Evolutionary conservation across 257 asterid genomes (phyloP), one percentile per base, ranked within the genome.

Genomic region (Scutellaria minor): DNA sequence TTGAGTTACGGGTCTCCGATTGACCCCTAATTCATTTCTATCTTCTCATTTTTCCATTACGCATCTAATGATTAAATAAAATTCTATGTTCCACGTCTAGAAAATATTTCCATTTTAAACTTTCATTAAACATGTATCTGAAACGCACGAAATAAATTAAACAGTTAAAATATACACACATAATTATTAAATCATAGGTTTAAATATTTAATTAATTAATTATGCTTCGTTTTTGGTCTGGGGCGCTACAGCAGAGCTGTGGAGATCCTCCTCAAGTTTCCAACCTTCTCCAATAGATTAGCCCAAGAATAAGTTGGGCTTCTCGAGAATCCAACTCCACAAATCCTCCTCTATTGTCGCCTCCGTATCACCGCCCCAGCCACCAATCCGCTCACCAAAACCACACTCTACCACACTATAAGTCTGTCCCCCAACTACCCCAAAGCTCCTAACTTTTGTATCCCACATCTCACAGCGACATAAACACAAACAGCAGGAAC

Each of bases 291-390:
- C 83, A 88, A 76, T 83, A 91, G 80, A 82, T 88, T 83, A 70
- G 73, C 83, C 61, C 80, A 85, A 5, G 53, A 52, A 4, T 68
- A 65, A 35, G 68, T 64, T 66, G 69, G 68, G 24, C 79, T 75
- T 64, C 89, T 79, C 7, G 91, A 82, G 53, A 77, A 63, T n/a
- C 81, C 86, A 22, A 59, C 82, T 62, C 75, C 79, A 48, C 89
- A 86, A 82, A 89, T 81, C 84, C 90, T 89, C 77, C 76, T 74
- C 97, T 96, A 93, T 61, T 93, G 98, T 83, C 95, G 83, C 79
- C 89, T 80, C 85, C 97, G 76, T 67, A 94, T 85, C 74, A 75
- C 82, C 52, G 92, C 89, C 44, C 97, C 97, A 31, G 86, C 83
- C 22, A 83, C 83, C 82, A 84, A 67, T 9, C 93, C 95, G 72